A percentile compares a stretch with the other conserved stretches of the same genome.
These are phyloP conservation scores for Monilinia fructicola DNA, from an alignment of 2,329 filamentous ascomycete species.

Conservation along the genomic window DNA sequence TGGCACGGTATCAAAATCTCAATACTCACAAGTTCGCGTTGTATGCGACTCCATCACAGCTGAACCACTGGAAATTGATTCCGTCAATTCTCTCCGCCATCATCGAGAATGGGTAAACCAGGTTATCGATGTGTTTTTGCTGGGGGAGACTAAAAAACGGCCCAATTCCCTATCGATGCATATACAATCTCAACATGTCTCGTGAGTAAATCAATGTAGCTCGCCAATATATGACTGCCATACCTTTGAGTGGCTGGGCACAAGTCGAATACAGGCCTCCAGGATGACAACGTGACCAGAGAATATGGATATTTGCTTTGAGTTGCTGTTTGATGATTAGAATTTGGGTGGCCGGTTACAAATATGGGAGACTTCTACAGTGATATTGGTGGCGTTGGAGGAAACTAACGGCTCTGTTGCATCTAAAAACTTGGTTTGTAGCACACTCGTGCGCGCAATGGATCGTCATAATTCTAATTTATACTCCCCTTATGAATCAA, in stretches of 20 bases:
- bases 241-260: slow-evolving; percentile 17
- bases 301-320: background rate
- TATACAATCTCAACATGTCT: slow-evolving; percentile 1
- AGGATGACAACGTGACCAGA: slow-evolving; percentile 18
- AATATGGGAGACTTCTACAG: background rate
- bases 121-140: slow-evolving; percentile 7
- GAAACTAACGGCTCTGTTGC: background rate
- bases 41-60: slow-evolving; percentile 21
- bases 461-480: background rate
- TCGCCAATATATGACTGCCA: slow-evolving; percentile 19
- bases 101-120: slow-evolving; percentile 19
- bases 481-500: background rate
- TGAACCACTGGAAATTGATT: slow-evolving; percentile 17
- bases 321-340: background rate
- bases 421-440: background rate
- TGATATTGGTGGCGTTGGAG: background rate
- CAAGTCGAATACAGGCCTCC: slow-evolving; percentile 3
- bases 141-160: slow-evolving; percentile 1
- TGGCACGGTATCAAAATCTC: slow-evolving; percentile 21
- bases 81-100: slow-evolving; percentile 14
- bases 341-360: slow-evolving; percentile 3
- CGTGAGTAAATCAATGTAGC: slow-evolving; percentile 12
- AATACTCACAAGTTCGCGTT: slow-evolving; percentile 15
- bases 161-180: slow-evolving; percentile 7
- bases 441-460: background rate